Percentiles rank a stretch among this genome's conserved stretches.
phyloP scores from a whole-genome alignment of 1,284 basidiomycete species.

The Acaromyces ingoldii region DNA sequence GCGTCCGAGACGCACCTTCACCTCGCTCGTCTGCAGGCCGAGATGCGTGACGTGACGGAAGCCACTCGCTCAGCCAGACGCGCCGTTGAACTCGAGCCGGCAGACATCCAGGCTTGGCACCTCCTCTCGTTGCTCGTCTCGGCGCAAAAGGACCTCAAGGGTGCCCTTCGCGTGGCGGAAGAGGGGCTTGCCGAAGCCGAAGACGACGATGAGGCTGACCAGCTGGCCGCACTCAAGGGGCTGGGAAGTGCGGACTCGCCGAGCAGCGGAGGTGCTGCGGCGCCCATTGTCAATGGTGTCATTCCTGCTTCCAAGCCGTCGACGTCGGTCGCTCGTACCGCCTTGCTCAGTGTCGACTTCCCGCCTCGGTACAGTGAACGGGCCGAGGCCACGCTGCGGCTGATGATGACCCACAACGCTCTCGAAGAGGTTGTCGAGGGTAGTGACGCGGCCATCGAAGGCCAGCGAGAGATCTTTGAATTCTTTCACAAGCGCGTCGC shows the following conservation, averaged over 20 bases:
- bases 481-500: slow-evolving; percentile 59
- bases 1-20: slow-evolving; percentile 63
- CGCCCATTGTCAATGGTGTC: background rate
- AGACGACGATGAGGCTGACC: slow-evolving; percentile 33
- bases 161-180: slow-evolving; percentile 72
- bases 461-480: slow-evolving; percentile 78
- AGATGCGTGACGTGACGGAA: slow-evolving; percentile 64
- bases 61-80: slow-evolving; percentile 67
- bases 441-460: slow-evolving; percentile 72
- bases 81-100: slow-evolving; percentile 68
- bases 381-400: slow-evolving; percentile 73
- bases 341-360: slow-evolving; percentile 56
- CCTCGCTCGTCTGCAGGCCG: slow-evolving; percentile 56
- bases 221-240: slow-evolving; percentile 44
- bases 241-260: slow-evolving; percentile 46
- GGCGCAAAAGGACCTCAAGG: slow-evolving; percentile 73
- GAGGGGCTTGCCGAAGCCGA: slow-evolving; percentile 54
- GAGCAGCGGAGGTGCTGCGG: slow-evolving; percentile 50
- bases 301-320: slow-evolving; percentile 21
- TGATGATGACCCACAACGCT: slow-evolving; percentile 80
- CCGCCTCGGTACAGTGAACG: slow-evolving; percentile 62
- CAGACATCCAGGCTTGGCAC: slow-evolving; percentile 81
- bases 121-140: slow-evolving; percentile 77
- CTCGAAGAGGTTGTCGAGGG: slow-evolving; percentile 80
- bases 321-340: slow-evolving; percentile 24